Evolutionary conservation across 306 rosid genomes (phyloP), one percentile per base, ranked within the genome.

Genomic region (Vigna reflexopilosa): DNA sequence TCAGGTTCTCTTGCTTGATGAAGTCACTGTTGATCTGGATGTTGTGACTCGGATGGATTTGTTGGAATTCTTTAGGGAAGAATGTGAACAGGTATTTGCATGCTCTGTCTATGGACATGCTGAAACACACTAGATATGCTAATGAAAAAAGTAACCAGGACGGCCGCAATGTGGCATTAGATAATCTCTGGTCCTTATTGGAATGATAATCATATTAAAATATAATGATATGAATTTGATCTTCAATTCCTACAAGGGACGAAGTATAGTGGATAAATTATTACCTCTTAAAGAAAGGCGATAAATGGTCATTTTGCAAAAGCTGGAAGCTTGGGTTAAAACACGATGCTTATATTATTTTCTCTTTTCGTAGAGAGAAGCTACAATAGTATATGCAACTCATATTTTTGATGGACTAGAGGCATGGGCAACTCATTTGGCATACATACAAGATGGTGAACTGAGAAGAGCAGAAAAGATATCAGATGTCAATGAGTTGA

Each of bases 351-450:
- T 54, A 56, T 20, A 72, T 73, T 67, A 47, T 81, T 68, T 42
- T 9, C 13, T 12, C 2, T 11, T 45, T 45, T 45, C 12, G 62
- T 65, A 94, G 98, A 89, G 98, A 76, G 91, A 91, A 82, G 90
- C 97, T 65, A 94, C 92, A 75, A 85, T 94, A 78, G 98, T 92
- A n/a, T 92, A 95, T 77, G 94, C 98, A 81, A 92, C 98, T 30
- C 98, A 95, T 82, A 92, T 92, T 47, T 95, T 95, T 89, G 98
- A 95, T 83, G 98, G 98, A 65, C 90, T 92, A 75, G 98, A 92
- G 88, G 87, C 96, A 65, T 95, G 98, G 98, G 96, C 98, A 67
- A 89, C 95, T 51, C 96, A 95, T 85, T 82, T 95, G 63, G 98
- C 98, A 79, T 92, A 95, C 83, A 92, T 95, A 75, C 98, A 95